These are phyloP conservation scores for Adiantum capillusveneris DNA, from an alignment of 75 land plant genomes.

Conservation along the genomic window DNA sequence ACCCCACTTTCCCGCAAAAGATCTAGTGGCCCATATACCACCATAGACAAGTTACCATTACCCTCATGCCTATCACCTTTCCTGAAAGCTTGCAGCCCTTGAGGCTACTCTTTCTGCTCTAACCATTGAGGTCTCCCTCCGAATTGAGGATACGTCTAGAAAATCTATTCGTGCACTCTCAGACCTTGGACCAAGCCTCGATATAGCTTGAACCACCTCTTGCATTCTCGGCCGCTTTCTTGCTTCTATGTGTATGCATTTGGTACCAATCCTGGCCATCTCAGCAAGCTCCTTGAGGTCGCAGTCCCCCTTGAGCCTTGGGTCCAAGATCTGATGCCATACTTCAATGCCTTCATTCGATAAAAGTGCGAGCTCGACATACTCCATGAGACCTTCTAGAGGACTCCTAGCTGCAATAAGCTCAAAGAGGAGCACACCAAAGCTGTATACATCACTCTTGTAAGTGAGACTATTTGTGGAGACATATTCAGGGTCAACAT, in stretches of 20 bases:
- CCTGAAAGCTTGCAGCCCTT: too few relatives aligned
- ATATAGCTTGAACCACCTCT: constrained; percentile 58
- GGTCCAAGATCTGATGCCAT: constrained; percentile 78
- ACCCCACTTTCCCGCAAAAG: too few relatives aligned
- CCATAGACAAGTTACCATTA: too few relatives aligned
- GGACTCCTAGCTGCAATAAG: constrained; percentile 67
- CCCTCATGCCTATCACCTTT: too few relatives aligned
- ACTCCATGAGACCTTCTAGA: constrained; percentile 72
- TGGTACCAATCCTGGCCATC: constrained; percentile 59
- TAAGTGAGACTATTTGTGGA: constrained; percentile 67
- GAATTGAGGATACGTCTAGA: too few relatives aligned
- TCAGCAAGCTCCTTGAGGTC: constrained; percentile 46
- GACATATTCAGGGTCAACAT: constrained; percentile 81
- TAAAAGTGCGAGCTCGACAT: constrained; percentile 28
- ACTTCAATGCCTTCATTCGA: constrained; percentile 45
- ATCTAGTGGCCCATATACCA: too few relatives aligned
- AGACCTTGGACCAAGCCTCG: constrained; percentile 35
- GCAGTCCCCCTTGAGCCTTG: constrained; percentile 49
- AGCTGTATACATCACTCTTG: constrained; percentile 91
- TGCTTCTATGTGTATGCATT: constrained; percentile 46
- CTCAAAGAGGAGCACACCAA: constrained; percentile 76
- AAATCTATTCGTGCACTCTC: background rate
- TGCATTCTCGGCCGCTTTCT: constrained; percentile 71
- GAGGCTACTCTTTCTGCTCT: too few relatives aligned
- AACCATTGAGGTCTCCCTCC: too few relatives aligned